Evolutionary conservation across 768 basidiomycete genomes (phyloP).

Genomic region (Hortiboletus flavorubellus): DNA sequence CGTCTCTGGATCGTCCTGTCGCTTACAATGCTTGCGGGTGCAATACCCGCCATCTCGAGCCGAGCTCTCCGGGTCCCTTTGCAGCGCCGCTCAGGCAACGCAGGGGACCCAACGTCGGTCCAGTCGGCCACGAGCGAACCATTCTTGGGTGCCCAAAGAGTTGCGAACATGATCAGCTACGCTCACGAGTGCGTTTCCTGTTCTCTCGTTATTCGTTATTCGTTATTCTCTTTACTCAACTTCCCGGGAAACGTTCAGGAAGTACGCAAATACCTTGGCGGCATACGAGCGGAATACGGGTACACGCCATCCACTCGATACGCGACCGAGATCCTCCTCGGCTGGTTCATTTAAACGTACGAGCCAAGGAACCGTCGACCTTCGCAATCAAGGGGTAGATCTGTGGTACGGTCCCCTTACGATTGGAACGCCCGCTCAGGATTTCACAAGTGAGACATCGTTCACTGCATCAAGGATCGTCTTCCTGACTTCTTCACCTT

Average conservation of each 20-base stretch:
- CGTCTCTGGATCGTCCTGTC: slow-evolving; percentile 2
- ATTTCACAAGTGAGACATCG: slow-evolving; percentile 34
- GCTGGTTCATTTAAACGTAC: slow-evolving; percentile 6
- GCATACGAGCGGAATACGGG: slow-evolving; percentile 45
- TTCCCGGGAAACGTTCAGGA: slow-evolving; percentile 27
- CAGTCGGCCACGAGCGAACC: not conserved
- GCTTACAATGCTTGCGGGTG: not conserved
- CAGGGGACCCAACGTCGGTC: not conserved
- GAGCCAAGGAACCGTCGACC: slow-evolving; percentile 16
- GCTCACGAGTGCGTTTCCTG: slow-evolving; percentile 5
- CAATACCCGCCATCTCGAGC: slow-evolving; percentile 9
- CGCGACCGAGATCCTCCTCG: slow-evolving; percentile 3
- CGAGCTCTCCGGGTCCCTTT: slow-evolving; percentile 5
- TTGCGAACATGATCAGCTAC: not conserved
- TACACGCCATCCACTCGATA: slow-evolving; percentile 26
- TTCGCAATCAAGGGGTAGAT: slow-evolving; percentile 28
- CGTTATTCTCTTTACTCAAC: not conserved
- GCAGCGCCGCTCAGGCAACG: slow-evolving; percentile 1
- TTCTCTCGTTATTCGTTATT: not conserved
- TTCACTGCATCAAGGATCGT: not conserved
- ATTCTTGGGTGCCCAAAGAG: not conserved
- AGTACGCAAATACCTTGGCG: slow-evolving; percentile 38
- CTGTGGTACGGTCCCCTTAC: slow-evolving; percentile 41
- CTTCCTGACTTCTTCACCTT: not conserved
- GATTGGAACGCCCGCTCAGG: slow-evolving; percentile 44